phyloP scores from a whole-genome alignment of 108 stramenopile genomes.

The Discostella stelligeroides region DNA sequence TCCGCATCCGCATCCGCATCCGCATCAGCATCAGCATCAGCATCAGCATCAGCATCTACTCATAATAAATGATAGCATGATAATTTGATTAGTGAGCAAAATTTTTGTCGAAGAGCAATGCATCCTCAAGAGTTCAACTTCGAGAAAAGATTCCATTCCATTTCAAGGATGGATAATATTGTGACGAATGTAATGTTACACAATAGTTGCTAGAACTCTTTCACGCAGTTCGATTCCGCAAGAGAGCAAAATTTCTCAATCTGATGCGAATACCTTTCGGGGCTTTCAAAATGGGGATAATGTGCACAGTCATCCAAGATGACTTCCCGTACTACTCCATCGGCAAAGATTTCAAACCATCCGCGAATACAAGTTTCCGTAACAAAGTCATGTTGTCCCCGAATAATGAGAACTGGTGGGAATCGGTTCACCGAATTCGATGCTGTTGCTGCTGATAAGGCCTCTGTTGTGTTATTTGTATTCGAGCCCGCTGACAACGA shows the following conservation, averaged over 20 bases:
- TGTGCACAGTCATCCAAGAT: constrained; percentile 41
- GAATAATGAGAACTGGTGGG: constrained; percentile 39
- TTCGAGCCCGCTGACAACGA: no score
- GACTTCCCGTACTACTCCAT: constrained; percentile 8
- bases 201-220: not conserved
- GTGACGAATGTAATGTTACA: constrained; percentile 1
- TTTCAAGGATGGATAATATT: no score
- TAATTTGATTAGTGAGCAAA: no score
- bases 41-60: no score
- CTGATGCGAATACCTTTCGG: constrained; percentile 15
- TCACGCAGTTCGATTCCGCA: constrained; percentile 1
- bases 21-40: no score
- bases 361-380: constrained; percentile 41
- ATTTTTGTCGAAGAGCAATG: no score
- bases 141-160: no score
- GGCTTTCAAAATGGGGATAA: constrained; percentile 45
- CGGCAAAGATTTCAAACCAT: constrained; percentile 29
- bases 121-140: no score
- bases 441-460: not conserved
- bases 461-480: not conserved
- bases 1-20: no score
- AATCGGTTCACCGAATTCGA: not conserved
- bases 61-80: no score
- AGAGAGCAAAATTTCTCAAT: constrained; percentile 19
- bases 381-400: constrained; percentile 47